Conservation (phyloP, 768 basidiomycete genomes). For the Naematelia encephala region DNA sequence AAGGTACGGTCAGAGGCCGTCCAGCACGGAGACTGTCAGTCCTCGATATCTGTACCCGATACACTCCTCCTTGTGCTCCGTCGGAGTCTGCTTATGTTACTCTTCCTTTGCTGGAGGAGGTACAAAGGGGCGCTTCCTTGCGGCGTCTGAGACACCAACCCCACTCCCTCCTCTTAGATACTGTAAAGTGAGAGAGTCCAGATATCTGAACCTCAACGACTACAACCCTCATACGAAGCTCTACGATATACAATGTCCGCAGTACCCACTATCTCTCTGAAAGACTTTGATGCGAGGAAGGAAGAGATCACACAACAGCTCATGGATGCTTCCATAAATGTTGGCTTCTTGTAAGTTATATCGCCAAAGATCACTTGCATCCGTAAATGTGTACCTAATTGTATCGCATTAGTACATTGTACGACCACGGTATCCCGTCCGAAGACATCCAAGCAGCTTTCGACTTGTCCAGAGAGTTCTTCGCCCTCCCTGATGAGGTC, state of each 20-base stretch:
- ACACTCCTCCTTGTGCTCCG: too few species aligned
- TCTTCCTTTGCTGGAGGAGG: too few species aligned
- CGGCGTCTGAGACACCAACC: too few species aligned
- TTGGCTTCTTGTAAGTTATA: conserved; percentile 43
- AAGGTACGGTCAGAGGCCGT: neutral
- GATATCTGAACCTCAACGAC: too few species aligned
- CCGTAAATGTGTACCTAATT: too few species aligned
- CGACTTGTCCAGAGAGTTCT: conserved; percentile 29
- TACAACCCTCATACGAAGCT: neutral
- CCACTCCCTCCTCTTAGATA: too few species aligned
- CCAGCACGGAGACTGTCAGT: too few species aligned
- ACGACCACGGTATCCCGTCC: conserved; percentile 39
- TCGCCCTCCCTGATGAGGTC: conserved; percentile 25
- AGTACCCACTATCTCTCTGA: conserved; percentile 32
- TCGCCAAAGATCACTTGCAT: too few species aligned
- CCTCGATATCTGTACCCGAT: too few species aligned
- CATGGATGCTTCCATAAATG: conserved; percentile 29
- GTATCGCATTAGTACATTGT: conserved; percentile 21
- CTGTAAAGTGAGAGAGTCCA: too few species aligned
- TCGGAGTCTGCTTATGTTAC: too few species aligned
- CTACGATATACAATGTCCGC: conserved; percentile 12
- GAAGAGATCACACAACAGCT: conserved; percentile 37
- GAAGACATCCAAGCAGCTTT: conserved; percentile 31
- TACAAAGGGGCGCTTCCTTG: too few species aligned
- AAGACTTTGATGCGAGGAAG: conserved; percentile 34